Conservation (phyloP, 441 rosid species). For the Gossypium gossypioides region DNA sequence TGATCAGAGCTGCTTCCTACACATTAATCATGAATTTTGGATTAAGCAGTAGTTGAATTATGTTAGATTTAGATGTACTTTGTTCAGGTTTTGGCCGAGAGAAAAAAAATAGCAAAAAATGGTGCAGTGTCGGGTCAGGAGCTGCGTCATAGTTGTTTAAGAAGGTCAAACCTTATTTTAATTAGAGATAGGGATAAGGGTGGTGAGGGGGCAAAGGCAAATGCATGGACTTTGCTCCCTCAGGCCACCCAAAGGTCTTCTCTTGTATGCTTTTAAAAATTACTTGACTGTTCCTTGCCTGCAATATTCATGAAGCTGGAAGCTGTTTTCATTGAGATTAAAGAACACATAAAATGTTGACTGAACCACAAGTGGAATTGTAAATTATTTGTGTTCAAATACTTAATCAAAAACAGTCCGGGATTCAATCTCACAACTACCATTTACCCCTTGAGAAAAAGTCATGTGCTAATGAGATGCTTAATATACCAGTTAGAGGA, state of each 20-base stretch:
- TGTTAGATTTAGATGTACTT: background rate
- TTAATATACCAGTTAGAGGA: background rate
- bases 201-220: background rate
- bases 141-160: background rate
- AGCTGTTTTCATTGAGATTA: background rate
- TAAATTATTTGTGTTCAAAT: too few species aligned
- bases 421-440: too few species aligned
- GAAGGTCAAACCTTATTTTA: conserved; percentile 5
- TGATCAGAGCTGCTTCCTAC: too few species aligned
- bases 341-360: too few species aligned
- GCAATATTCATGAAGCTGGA: background rate
- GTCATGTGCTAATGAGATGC: background rate
- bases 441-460: too few species aligned
- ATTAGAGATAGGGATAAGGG: background rate
- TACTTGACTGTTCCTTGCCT: background rate
- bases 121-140: conserved; percentile 8
- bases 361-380: too few species aligned
- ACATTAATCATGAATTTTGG: background rate
- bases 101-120: background rate
- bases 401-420: too few species aligned
- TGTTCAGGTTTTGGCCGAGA: background rate
- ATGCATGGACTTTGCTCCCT: background rate
- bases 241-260: conserved; percentile 4
- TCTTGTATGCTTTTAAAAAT: background rate
- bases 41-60: background rate